Evolutionary conservation across 106 monocot genomes (phyloP).

Genomic region (Phalaenopsis equestris): DNA sequence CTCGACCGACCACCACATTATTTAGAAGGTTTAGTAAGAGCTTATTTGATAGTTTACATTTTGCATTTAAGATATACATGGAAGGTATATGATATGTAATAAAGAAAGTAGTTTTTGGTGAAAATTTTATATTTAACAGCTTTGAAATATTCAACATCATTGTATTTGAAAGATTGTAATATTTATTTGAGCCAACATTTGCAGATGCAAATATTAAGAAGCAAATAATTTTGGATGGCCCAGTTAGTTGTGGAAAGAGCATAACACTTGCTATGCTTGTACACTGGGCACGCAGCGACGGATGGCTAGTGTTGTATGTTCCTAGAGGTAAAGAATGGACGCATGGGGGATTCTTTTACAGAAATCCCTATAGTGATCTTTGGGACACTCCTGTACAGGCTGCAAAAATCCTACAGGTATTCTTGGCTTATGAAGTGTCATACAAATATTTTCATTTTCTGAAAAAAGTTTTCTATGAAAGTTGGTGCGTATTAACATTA

Average conservation of each 20-base stretch:
- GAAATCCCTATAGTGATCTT: conserved; percentile 55
- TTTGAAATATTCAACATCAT: neutral
- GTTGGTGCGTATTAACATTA: neutral
- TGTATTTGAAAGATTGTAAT: conserved; percentile 4
- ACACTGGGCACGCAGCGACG: conserved; percentile 93
- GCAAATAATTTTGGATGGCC: conserved; percentile 95
- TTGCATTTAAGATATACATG: neutral
- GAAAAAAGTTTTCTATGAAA: neutral
- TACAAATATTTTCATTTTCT: neutral
- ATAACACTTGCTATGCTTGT: conserved; percentile 95
- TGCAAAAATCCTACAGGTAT: conserved; percentile 65
- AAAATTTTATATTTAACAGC: neutral
- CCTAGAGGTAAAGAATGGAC: conserved; percentile 93
- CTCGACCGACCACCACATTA: neutral
- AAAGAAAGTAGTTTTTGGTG: neutral
- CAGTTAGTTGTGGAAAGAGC: conserved; percentile 92
- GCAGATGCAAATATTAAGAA: conserved; percentile 63
- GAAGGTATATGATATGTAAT: neutral
- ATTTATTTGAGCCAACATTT: conserved; percentile 9
- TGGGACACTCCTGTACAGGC: conserved; percentile 94
- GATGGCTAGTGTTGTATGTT: conserved; percentile 97
- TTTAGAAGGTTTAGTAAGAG: neutral
- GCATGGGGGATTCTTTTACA: conserved; percentile 90
- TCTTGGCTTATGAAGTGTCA: neutral
- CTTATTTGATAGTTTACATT: neutral